Percentiles rank a stretch among this genome's conserved stretches.
Evolutionary conservation across 106 monocot genomes (phyloP).

Genomic region (Dactylorhiza incarnata): DNA sequence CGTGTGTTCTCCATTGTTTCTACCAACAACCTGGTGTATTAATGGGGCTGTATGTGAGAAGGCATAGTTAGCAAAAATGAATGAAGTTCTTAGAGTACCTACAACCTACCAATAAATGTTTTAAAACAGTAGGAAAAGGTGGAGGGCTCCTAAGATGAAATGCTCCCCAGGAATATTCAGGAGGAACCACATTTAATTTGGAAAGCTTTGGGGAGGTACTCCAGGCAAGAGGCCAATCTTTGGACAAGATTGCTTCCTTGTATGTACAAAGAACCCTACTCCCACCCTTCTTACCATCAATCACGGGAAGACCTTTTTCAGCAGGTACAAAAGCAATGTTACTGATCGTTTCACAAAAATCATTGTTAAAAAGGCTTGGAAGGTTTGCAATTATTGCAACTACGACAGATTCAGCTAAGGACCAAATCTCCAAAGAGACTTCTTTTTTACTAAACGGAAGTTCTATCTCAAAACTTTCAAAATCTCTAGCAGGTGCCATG

Average conservation of each 20-base stretch:
- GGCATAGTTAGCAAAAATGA: background rate
- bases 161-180: slow-evolving; percentile 91
- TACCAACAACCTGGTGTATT: slow-evolving; percentile 60
- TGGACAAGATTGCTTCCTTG: slow-evolving; percentile 66
- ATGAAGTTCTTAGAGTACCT: slow-evolving; percentile 1
- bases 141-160: slow-evolving; percentile 90
- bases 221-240: slow-evolving; percentile 98
- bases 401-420: slow-evolving; percentile 77
- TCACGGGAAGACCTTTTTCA: slow-evolving; percentile 89
- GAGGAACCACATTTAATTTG: slow-evolving; percentile 68
- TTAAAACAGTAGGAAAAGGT: slow-evolving; percentile 70
- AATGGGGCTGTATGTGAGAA: slow-evolving; percentile 1
- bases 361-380: slow-evolving; percentile 61
- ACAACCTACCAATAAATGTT: slow-evolving; percentile 92
- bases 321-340: slow-evolving; percentile 85
- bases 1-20: slow-evolving; percentile 92
- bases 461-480: slow-evolving; percentile 51
- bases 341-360: slow-evolving; percentile 69
- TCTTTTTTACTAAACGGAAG: slow-evolving; percentile 32
- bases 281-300: slow-evolving; percentile 92
- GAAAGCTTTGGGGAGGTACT: slow-evolving; percentile 81
- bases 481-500: slow-evolving; percentile 17
- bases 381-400: slow-evolving; percentile 65
- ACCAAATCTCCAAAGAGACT: slow-evolving; percentile 60
- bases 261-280: slow-evolving; percentile 70